Base-by-base conservation (phyloP, 176 grass and related monocot genomes). In the Carex myosuroides region DNA sequence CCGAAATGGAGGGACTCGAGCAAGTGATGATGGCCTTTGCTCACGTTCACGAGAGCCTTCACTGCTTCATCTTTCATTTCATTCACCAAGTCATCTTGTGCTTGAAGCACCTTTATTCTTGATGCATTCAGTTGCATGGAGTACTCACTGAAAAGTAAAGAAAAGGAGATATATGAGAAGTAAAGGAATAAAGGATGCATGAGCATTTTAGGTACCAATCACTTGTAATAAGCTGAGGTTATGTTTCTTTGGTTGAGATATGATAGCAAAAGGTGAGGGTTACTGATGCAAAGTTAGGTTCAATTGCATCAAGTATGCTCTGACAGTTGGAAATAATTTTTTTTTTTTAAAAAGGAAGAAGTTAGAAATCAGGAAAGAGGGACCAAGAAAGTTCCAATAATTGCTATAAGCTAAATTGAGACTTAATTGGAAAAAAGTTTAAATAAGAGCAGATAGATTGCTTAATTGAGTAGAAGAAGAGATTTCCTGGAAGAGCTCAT, bases 51-150 rank as follows among this genome's bases (percentile, higher is more conserved):
- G 60, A 99, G 93, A 61, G 93, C 70, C 85, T 89, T 90, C 85
- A 89, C 85, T 22, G 91, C 93, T 87, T 81, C 89, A 14, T 91
- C 93, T 88, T 91, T 99, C 93, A 99, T 99, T 83, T 89, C 87
- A 79, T 89, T 99, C 69, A 96, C 97, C 79, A 99, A 79, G 85
- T 96, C 93, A 92, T 99, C 93, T 79, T 99, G 97, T 33, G 91
- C 97, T 89, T 99, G 97, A 80, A 99, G 91, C 64, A 99, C 97
- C 86, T 99, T 96, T 64, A 99, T 92, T 68, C 97, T 91, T 66
- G 97, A 99, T 65, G 97, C 93, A 90, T 99, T 99, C 88, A 96
- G 52, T 89, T 96, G 93, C 93, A 93, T 96, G 33, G 97, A 99
- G 80, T 99, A 99, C 67, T 99, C 97, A 62, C 97, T 99, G 81